Evolutionary conservation across 352 stramenopile species (phyloP), one percentile per base, ranked within the genome.

Genomic region (Pythium phragmiticola): DNA sequence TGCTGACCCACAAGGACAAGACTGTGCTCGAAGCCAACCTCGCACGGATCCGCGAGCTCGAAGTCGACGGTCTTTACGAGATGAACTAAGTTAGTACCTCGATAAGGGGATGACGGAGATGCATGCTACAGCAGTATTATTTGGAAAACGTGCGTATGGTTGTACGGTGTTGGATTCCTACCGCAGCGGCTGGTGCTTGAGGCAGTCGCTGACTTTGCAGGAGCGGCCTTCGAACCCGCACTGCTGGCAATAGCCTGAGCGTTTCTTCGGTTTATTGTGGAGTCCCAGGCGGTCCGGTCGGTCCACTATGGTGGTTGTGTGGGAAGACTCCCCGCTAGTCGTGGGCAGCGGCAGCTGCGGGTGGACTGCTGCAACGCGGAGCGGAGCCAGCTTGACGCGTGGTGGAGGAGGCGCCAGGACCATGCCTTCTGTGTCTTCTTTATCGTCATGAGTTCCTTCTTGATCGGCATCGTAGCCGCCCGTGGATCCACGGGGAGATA

Each of bases 1-100:
- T 98, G 72, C 76, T 99, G 13, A 87, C 96, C 7, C 88, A 98
- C 77, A 80, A 91, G 63, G 87, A 98, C 63, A 67, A 81, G 50
- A 69, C 86, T 34, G 69, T 92, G 60, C 89, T 99, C 5, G 73
- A 92, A 55, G 65, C 65, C 7, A 97, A 98, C 69, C 89, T 98
- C 66, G 62, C 85, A 43, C 81, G 91, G 59, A 96, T 98, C 62
- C 88, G 97, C 30, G 87, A 95, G 54, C 75, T 96, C 7, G 86
- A 94, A 45, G 30, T 89, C 50, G 73, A 82, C 26, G 85, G 83
- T 11, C 69, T 94, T 39, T 94, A 89, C 43, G 83, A 88, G 64
- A 45, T 94, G 65, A 74, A 77, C 49, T 89, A 80, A 26, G 26
- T 30, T 30, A 30, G 9, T 58, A 49, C 21, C 33, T 65, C n/a